Evolutionary conservation across 805 yeast genomes (phyloP), one percentile per base, ranked within the genome.

Genomic region (Kodamaea restingae): DNA sequence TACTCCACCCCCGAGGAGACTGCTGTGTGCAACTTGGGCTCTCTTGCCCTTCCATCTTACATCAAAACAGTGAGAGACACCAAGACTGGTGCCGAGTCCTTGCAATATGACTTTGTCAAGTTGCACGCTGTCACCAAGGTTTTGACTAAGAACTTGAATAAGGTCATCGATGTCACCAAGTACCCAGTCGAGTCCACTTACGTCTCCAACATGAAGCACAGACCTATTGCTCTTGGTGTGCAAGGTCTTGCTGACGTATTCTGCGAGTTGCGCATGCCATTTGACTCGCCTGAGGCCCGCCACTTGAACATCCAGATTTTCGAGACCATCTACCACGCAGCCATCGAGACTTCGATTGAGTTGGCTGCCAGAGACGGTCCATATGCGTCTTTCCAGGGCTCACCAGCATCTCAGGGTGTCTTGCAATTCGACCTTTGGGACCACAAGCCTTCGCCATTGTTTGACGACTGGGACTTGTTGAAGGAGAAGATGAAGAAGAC

Each of bases 191-290:
- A 67, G 38, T 76, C 72, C 56, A 79, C 82, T 26, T 61, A 61
- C 49, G 63, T 52, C 22, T 76, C 81, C 24, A 76, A 76, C 57
- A 63, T 71, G 71, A 71, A 75, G 55, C 71, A 76, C 52, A 70
- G 82, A 61, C 82, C 82, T 20, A 74, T 76, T 58, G 81, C 81
- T 29, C 63, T 76, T 42, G 82, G 82, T 59, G 81, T 76, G 36
- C 82, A 76, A 60, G 82, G 82, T 50, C 66, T 76, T 37, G 81
- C 82, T 24, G 82, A 76, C 52, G 60, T 78, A 4, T 76, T 76
- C 52, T 72, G 75, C 76, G 65, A 65, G 42, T 63, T 76, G 54
- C 66, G 81, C 58, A 52, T 75, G 46, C 78, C 81, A 31, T 76
- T 76, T 51, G 81, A 76, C 55, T 74, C 80, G 22, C 71, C 64